A percentile compares a stretch with the other conserved stretches of the same genome.
Conservation (phyloP, 176 grass and related monocot species). For the Eragrostis nindensis region DNA sequence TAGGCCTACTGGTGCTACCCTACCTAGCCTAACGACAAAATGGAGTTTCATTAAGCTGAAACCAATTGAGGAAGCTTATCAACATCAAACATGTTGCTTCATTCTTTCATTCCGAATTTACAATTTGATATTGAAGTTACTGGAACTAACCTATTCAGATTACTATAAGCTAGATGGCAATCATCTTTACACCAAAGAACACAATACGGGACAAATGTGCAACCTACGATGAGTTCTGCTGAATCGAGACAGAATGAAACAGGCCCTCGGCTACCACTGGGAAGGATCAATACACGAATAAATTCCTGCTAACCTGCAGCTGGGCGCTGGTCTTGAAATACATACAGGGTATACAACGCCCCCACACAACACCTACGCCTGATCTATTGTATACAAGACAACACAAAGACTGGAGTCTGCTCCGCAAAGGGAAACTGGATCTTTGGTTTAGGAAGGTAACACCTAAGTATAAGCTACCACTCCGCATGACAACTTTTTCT, state of each 20-base stretch:
- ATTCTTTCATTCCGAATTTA: neutral
- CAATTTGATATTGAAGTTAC: neutral
- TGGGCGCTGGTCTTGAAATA: slow-evolving; percentile 41
- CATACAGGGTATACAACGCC: slow-evolving; percentile 47
- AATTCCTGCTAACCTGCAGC: slow-evolving; percentile 16
- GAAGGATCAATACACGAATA: slow-evolving; percentile 24
- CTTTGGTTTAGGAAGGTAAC: slow-evolving; percentile 46
- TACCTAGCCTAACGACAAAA: too few relatives aligned
- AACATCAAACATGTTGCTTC: neutral
- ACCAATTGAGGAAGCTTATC: too few relatives aligned
- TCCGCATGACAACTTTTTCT: slow-evolving; percentile 20
- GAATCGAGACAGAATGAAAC: neutral
- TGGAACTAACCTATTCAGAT: neutral
- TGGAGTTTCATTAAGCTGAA: too few relatives aligned
- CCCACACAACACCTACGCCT: slow-evolving; percentile 11
- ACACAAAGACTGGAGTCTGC: slow-evolving; percentile 32
- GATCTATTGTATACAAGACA: slow-evolving; percentile 52
- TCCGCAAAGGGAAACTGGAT: slow-evolving; percentile 16
- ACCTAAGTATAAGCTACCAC: slow-evolving; percentile 56
- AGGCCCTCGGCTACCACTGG: neutral
- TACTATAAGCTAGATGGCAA: neutral
- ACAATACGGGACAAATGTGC: neutral
- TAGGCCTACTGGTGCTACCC: too few relatives aligned
- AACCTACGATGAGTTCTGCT: neutral
- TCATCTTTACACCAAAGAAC: neutral